Evolutionary conservation across 1,284 basidiomycete species (phyloP), one percentile per base, ranked within the genome.

Genomic region (Laetiporus sulphureus): DNA sequence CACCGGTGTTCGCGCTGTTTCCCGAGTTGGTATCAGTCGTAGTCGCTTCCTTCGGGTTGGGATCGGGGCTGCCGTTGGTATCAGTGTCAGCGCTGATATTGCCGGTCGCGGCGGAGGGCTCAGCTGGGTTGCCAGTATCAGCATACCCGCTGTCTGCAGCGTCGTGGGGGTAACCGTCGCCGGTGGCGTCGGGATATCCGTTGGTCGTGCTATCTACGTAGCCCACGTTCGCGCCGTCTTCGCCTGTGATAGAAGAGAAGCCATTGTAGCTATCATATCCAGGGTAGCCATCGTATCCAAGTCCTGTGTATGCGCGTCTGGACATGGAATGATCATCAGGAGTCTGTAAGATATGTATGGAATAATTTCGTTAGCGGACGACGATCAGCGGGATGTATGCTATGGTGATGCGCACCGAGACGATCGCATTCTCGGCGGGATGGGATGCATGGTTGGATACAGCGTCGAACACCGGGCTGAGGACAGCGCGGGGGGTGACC

Each of bases 251-350:
- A n/a, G n/a, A 4, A 19, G 40, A 35, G 7, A 27, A 21, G 32
- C 13, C 27, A 10, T n/a, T 27, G 21, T 15, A 5, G 12, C 16
- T 24, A 16, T 19, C 13, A n/a, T 30, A n/a, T n/a, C 20, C 32
- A 29, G 32, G 31, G 38, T 36, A 31, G 38, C 18, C 38, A 6
- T 27, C 38, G 32, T 44, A 22, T 21, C 32, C 32, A 11, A 22
- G 5, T 3, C n/a, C 29, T 4, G 16, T 31, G 32, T 30, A 20
- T n/a, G n/a, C n/a, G n/a, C n/a, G n/a, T n/a, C n/a, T n/a, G n/a
- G n/a, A n/a, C n/a, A n/a, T n/a, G n/a, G n/a, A n/a, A n/a, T n/a
- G n/a, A n/a, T n/a, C n/a, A n/a, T n/a, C n/a, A n/a, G n/a, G n/a
- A n/a, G n/a, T n/a, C n/a, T n/a, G n/a, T n/a, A n/a, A n/a, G n/a